phyloP scores from a whole-genome alignment of 495 filamentous ascomycete species.

The Bryoglossum gracile region DNA sequence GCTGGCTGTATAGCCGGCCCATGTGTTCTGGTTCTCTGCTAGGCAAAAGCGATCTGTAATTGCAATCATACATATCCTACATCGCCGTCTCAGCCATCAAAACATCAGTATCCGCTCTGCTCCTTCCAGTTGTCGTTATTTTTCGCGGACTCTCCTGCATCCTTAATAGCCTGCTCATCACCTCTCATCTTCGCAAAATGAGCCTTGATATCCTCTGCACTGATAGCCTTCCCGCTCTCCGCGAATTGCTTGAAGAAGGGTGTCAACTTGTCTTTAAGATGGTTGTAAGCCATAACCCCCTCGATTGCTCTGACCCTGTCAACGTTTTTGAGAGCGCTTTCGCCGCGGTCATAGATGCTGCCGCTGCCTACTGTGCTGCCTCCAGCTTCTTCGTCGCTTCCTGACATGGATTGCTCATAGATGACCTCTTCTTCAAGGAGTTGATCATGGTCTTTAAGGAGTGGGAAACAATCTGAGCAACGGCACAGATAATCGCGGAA shows the following conservation, averaged over 20 bases:
- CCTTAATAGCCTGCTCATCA: slow-evolving; percentile 56
- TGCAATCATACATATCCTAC: slow-evolving; percentile 1
- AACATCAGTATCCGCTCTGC: slow-evolving; percentile 48
- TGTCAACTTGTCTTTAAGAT: slow-evolving; percentile 89
- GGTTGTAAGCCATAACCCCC: slow-evolving; percentile 95
- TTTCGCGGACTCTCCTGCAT: slow-evolving; percentile 38
- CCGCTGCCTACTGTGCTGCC: slow-evolving; percentile 49
- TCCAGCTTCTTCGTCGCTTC: slow-evolving; percentile 41
- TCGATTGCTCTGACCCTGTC: slow-evolving; percentile 92
- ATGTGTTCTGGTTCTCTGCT: no score
- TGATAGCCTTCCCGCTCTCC: slow-evolving; percentile 75
- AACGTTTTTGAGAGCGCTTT: slow-evolving; percentile 80
- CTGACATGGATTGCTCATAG: slow-evolving; percentile 77
- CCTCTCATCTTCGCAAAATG: slow-evolving; percentile 93
- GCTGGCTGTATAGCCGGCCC: no score
- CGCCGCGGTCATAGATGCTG: slow-evolving; percentile 80
- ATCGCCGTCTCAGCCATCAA: no score
- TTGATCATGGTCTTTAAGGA: slow-evolving; percentile 59
- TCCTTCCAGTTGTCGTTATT: slow-evolving; percentile 44
- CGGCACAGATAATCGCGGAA: slow-evolving; percentile 75
- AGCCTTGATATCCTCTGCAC: slow-evolving; percentile 88
- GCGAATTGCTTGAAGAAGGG: slow-evolving; percentile 89
- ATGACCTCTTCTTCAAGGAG: slow-evolving; percentile 89
- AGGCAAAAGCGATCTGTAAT: no score
- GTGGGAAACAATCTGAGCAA: slow-evolving; percentile 70